Conservation (phyloP, 2,329 filamentous ascomycete species). For the Venturiaceae sp. region DNA sequence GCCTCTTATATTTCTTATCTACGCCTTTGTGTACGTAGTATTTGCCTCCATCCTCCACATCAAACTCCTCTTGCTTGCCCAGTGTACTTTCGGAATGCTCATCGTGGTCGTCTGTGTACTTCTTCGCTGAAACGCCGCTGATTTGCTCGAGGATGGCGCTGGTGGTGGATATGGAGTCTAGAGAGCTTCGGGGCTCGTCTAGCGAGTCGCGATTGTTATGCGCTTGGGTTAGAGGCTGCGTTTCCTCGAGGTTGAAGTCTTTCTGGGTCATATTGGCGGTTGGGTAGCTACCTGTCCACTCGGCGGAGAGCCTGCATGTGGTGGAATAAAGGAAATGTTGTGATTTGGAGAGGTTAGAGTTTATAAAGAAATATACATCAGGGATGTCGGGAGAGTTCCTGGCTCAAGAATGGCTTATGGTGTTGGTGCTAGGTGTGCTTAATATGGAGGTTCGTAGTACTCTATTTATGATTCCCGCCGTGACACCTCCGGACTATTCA, state of each 20-base stretch:
- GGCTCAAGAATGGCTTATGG: neutral
- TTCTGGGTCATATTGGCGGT: neutral
- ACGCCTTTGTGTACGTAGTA: constrained; percentile 41
- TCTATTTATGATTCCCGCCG: neutral
- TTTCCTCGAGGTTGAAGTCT: constrained; percentile 29
- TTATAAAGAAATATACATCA: neutral
- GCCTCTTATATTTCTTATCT: constrained; percentile 55
- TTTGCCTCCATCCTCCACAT: constrained; percentile 37
- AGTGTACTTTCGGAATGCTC: constrained; percentile 21
- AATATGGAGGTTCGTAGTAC: neutral
- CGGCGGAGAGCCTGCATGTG: constrained; percentile 17
- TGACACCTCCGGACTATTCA: neutral
- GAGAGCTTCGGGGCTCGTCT: constrained; percentile 40
- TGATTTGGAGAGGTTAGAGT: neutral
- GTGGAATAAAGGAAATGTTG: neutral
- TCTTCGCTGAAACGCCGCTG: constrained; percentile 41
- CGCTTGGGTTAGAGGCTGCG: constrained; percentile 29
- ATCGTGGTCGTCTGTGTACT: constrained; percentile 18
- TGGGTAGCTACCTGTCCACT: constrained; percentile 19
- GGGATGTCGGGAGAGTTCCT: too few relatives aligned
- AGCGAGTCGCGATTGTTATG: constrained; percentile 21
- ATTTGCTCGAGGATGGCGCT: constrained; percentile 74
- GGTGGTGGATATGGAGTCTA: constrained; percentile 73
- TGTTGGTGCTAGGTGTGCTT: neutral
- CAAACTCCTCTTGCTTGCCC: constrained; percentile 30